phyloP scores from a whole-genome alignment of 495 filamentous ascomycete genomes.

The Daldinia loculata region DNA sequence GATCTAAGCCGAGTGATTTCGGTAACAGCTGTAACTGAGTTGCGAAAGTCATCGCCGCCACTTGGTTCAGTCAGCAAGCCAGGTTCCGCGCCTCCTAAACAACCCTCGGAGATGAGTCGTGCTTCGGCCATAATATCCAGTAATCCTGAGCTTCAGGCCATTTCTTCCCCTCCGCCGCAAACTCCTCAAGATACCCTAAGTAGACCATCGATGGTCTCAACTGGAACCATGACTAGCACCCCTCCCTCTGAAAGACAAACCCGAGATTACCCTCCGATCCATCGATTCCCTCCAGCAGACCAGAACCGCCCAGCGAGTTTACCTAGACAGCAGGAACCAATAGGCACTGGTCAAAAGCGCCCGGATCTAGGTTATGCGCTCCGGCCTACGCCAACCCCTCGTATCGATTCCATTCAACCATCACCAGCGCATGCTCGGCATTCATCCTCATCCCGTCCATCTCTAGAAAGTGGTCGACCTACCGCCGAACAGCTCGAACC shows the following conservation, averaged over 20 bases:
- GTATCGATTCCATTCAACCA: slow-evolving; percentile 60
- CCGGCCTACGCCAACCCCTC: slow-evolving; percentile 39
- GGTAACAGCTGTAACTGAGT: slow-evolving; percentile 22
- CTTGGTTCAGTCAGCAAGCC: slow-evolving; percentile 46
- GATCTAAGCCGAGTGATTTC: slow-evolving; percentile 47
- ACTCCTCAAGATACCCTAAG: slow-evolving; percentile 67
- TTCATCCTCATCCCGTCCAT: slow-evolving; percentile 78
- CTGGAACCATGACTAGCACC: slow-evolving; percentile 88
- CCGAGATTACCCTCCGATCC: slow-evolving; percentile 63
- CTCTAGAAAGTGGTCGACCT: slow-evolving; percentile 77
- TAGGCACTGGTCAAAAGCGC: slow-evolving; percentile 44
- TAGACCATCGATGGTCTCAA: slow-evolving; percentile 82
- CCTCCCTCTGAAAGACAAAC: slow-evolving; percentile 65
- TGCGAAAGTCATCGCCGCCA: slow-evolving; percentile 32
- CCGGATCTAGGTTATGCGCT: slow-evolving; percentile 40
- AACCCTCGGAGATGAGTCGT: slow-evolving; percentile 53
- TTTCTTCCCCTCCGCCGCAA: slow-evolving; percentile 57
- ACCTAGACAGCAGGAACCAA: slow-evolving; percentile 51
- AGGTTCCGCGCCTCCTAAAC: slow-evolving; percentile 51
- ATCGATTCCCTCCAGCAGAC: slow-evolving; percentile 68
- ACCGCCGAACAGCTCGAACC: slow-evolving; percentile 67
- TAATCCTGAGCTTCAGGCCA: slow-evolving; percentile 62
- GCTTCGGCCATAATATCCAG: slow-evolving; percentile 63
- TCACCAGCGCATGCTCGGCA: slow-evolving; percentile 53
- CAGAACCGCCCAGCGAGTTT: slow-evolving; percentile 66